phyloP scores from a whole-genome alignment of 2,329 filamentous ascomycete species.

The Sclerotinia sclerotiorum region DNA sequence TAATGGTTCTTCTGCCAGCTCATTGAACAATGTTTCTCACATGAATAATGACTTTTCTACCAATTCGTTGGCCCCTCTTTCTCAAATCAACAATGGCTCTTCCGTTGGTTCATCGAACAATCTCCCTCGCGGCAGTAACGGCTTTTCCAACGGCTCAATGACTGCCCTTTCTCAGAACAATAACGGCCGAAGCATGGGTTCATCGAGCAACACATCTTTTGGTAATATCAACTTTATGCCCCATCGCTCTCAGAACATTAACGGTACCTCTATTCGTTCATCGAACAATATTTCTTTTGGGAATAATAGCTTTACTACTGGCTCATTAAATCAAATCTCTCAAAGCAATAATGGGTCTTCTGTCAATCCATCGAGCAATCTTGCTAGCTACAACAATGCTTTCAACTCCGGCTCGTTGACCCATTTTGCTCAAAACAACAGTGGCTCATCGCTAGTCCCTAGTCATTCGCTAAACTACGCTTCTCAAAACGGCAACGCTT shows the following conservation, averaged over 20 bases:
- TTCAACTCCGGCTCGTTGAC: background rate
- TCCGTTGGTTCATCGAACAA: background rate
- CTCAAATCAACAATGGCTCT: background rate
- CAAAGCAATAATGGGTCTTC: conserved; percentile 1
- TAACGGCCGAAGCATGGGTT: background rate
- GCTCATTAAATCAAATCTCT: background rate
- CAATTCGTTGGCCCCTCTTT: background rate
- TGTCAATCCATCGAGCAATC: background rate
- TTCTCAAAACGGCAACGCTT: background rate
- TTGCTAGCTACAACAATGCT: conserved; percentile 1
- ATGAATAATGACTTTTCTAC: background rate
- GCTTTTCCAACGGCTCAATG: background rate
- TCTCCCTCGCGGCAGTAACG: background rate
- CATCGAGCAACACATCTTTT: background rate
- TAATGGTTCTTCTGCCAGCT: background rate
- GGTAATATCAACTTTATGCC: background rate
- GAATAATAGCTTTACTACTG: background rate
- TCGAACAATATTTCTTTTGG: background rate
- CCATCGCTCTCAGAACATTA: background rate
- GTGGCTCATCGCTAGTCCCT: background rate
- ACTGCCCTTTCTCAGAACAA: background rate
- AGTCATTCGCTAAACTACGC: background rate
- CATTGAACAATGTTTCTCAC: background rate
- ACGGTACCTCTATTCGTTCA: background rate
- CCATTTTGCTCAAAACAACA: background rate